phyloP scores from a whole-genome alignment of 2,329 filamentous ascomycete species.

The Periconia digitata region DNA sequence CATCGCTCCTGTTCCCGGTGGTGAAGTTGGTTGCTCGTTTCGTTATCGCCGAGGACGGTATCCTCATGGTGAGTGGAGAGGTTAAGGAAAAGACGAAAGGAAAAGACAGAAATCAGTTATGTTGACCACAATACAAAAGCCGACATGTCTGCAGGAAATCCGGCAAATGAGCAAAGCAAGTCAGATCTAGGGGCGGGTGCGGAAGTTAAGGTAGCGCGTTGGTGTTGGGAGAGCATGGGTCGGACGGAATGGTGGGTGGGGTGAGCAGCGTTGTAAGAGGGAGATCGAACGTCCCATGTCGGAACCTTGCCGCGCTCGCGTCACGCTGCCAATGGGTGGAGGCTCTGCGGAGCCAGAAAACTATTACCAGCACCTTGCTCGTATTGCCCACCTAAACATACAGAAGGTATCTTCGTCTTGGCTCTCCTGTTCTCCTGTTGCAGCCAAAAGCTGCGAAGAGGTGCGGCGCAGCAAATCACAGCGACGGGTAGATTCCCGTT shows the following conservation, averaged over 20 bases:
- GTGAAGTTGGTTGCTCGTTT: conserved; percentile 7
- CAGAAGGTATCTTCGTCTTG: conserved; percentile 20
- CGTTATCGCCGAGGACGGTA: conserved; percentile 12
- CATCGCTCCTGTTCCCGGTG: conserved; percentile 18
- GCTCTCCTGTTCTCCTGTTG: conserved; percentile 16
- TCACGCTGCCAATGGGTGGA: conserved; percentile 11
- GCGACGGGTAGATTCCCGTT: conserved; percentile 8
- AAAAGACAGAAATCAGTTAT: conserved; percentile 4
- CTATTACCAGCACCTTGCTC: conserved; percentile 3
- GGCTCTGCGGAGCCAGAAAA: conserved; percentile 15
- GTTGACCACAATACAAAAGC: conserved; percentile 7
- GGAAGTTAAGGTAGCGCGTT: background rate
- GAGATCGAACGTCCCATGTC: conserved; percentile 8
- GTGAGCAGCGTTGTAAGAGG: conserved; percentile 4
- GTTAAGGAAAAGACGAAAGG: conserved; percentile 8
- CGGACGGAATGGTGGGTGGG: conserved; percentile 10
- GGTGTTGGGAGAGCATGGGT: conserved; percentile 3
- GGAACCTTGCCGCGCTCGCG: conserved; percentile 11
- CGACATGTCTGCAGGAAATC: conserved; percentile 9
- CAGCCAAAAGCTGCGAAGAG: conserved; percentile 11
- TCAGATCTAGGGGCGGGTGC: background rate
- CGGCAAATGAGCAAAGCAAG: conserved; percentile 2
- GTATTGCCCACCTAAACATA: background rate
- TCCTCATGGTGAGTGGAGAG: conserved; percentile 17
- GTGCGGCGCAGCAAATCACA: background rate